Evolutionary conservation across 495 filamentous ascomycete genomes (phyloP).

Genomic region (Penicillium angulare): DNA sequence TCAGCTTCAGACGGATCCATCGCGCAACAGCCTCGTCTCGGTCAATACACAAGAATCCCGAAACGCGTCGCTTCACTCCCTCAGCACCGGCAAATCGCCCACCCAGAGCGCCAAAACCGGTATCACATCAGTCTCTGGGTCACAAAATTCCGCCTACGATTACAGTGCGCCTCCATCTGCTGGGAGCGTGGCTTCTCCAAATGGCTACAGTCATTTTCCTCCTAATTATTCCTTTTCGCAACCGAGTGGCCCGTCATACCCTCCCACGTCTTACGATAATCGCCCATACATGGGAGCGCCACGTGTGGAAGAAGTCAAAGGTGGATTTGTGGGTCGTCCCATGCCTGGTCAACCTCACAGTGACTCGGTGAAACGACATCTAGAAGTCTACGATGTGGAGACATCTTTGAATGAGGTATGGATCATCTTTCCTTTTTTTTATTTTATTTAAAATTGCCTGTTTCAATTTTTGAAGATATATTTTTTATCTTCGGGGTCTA

Average conservation of each 20-base stretch:
- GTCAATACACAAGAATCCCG: constrained; percentile 46
- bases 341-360: constrained; percentile 45
- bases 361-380: constrained; percentile 63
- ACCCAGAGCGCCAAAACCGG: constrained; percentile 45
- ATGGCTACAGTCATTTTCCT: constrained; percentile 44
- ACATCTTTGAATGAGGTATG: constrained; percentile 64
- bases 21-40: constrained; percentile 38
- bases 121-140: constrained; percentile 40
- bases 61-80: constrained; percentile 41
- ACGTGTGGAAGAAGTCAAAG: constrained; percentile 50
- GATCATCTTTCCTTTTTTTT: constrained; percentile 9
- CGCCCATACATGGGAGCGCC: constrained; percentile 32
- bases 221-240: constrained; percentile 37
- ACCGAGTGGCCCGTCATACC: constrained; percentile 40
- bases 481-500: background rate
- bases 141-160: constrained; percentile 41
- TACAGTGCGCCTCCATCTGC: constrained; percentile 44
- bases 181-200: constrained; percentile 40
- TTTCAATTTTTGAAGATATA: too few species aligned
- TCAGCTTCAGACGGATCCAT: constrained; percentile 35
- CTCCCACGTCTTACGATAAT: constrained; percentile 33
- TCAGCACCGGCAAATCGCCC: constrained; percentile 46
- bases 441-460: background rate
- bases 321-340: constrained; percentile 27
- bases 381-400: constrained; percentile 64